Conservation (phyloP, 192 early-diverging fungal genomes). For the Coemansia sp. region DNA sequence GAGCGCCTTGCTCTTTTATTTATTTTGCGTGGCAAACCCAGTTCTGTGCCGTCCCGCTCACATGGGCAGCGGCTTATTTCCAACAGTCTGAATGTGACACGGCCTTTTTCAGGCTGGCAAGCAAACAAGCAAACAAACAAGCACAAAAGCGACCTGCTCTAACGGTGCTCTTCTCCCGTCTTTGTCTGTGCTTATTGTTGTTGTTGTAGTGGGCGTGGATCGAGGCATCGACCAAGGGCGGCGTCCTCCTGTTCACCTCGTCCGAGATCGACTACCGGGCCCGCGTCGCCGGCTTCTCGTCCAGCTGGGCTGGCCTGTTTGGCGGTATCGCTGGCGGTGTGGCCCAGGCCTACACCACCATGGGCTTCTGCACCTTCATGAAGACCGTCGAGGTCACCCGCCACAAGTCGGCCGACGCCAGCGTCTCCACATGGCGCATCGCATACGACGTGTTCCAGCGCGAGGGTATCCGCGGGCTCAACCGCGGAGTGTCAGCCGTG, state of each 20-base stretch:
- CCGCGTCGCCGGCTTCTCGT: slow-evolving; percentile 42
- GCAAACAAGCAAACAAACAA: background rate
- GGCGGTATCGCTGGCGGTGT: slow-evolving; percentile 96
- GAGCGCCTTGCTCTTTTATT: too few species aligned
- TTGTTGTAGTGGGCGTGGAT: slow-evolving; percentile 68
- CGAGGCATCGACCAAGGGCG: slow-evolving; percentile 78
- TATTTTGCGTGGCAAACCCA: too few species aligned
- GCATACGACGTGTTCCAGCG: slow-evolving; percentile 86
- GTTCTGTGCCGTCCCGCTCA: too few species aligned
- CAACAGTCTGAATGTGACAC: slow-evolving; percentile 56
- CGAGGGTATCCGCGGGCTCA: slow-evolving; percentile 95
- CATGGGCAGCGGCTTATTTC: too few species aligned
- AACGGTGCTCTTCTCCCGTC: background rate
- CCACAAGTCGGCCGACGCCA: slow-evolving; percentile 74
- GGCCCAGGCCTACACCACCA: slow-evolving; percentile 95
- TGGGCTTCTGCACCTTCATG: slow-evolving; percentile 99
- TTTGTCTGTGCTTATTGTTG: background rate
- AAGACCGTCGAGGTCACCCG: slow-evolving; percentile 98
- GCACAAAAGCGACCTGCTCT: background rate
- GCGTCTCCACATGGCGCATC: slow-evolving; percentile 76
- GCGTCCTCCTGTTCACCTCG: slow-evolving; percentile 72
- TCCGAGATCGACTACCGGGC: slow-evolving; percentile 71
- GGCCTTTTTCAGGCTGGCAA: background rate
- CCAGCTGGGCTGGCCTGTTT: slow-evolving; percentile 72
- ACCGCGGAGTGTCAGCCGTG: slow-evolving; percentile 99